Evolutionary conservation across 306 rosid species (phyloP).

Genomic region (Lupinus albus): DNA sequence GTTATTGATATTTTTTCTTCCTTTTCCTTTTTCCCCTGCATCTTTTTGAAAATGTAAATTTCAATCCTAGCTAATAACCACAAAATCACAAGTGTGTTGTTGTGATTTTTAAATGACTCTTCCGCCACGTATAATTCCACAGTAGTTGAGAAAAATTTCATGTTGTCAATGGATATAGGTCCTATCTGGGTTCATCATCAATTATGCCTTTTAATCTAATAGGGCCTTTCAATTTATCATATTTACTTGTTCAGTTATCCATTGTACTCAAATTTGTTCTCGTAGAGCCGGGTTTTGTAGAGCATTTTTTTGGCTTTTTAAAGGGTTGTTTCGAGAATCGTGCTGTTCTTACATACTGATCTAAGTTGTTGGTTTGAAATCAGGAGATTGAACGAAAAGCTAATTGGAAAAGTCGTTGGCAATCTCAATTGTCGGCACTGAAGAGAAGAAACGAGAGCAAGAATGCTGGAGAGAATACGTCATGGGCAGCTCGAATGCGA

Average conservation of each 20-base stretch:
- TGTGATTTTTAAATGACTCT: constrained; percentile 24
- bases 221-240: constrained; percentile 1
- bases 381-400: constrained; percentile 59
- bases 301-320: no score
- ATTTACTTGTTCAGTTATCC: constrained; percentile 19
- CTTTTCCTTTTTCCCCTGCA: not conserved
- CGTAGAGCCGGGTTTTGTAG: no score
- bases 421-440: constrained; percentile 64
- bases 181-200: not conserved
- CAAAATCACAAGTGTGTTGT: constrained; percentile 3
- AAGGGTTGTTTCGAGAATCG: not conserved
- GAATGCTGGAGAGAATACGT: constrained; percentile 48
- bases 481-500: constrained; percentile 90
- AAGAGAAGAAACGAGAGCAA: constrained; percentile 59
- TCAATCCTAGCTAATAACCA: constrained; percentile 28
- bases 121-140: constrained; percentile 16
- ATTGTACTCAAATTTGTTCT: not conserved
- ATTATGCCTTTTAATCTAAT: constrained; percentile 14
- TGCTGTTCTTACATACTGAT: constrained; percentile 13
- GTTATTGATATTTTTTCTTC: not conserved
- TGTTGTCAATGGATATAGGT: not conserved
- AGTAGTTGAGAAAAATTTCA: not conserved
- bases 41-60: constrained; percentile 6
- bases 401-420: constrained; percentile 68
- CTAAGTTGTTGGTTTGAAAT: constrained; percentile 20